Base-by-base conservation (phyloP, 257 asterid genomes). In the Petunia secreta region DNA sequence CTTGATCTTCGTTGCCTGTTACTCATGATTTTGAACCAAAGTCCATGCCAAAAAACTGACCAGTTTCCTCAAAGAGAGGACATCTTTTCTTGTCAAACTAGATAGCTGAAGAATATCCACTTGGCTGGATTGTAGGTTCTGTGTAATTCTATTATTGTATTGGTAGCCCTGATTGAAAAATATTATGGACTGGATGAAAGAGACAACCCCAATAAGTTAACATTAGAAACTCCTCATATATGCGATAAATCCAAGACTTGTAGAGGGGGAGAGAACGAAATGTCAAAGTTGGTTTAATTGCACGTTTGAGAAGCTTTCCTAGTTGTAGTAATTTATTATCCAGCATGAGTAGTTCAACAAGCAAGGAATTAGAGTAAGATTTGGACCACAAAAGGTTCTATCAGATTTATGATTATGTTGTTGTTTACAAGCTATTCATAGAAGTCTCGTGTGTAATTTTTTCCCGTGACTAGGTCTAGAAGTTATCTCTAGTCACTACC, bases 331-430 rank as follows among this genome's bases (percentile, higher is more conserved):
- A 44, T 54, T 71, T 5, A 37, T 75, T 52, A 5, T 60, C 38
- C 9, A 25, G 25, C 25, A 41, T 16, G 16, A 41, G 11, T 63
- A 13, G 77, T 57, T 41, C 16, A 75, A 76, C 64, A 13, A 59
- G 83, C 68, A 37, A 71, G 38, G 52, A 81, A 82, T 81, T 48
- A 80, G 85, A 69, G 53, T 11, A 69, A 36, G 65, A 52, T 44
- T 75, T 75, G 78, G 87, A 83, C 92, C 90, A 81, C 94, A 90
- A 89, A 84, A 83, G 92, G 86, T 82, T 78, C 86, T 84, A 82
- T 87, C 92, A 87, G 74, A 78, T 87, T 88, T 83, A 59, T 81
- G 84, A 86, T 82, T 36, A 39, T 55, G 67, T 59, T 46, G 58
- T 55, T 64, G 83, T 68, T 80, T 63, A 75, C 25, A 65, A 77